Percentiles rank a stretch among this genome's conserved stretches.
These are phyloP conservation scores for Pseudonitzschia multiseries DNA, from an alignment of 108 stramenopile genomes.

Conservation along the genomic window DNA sequence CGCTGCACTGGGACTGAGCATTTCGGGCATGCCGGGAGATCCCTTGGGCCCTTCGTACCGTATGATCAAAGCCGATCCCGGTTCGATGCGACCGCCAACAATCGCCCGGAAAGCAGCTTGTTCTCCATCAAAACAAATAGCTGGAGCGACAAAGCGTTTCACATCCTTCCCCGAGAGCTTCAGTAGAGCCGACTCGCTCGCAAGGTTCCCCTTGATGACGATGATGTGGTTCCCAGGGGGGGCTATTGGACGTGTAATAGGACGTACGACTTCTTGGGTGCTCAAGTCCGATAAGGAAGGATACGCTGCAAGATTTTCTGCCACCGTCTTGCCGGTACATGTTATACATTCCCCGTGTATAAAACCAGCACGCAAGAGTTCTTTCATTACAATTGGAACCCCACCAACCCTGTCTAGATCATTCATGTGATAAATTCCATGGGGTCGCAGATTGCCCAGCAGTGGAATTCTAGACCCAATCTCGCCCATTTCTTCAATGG, in stretches of 20 bases:
- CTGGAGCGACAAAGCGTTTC: neutral
- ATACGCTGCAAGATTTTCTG: too few species aligned
- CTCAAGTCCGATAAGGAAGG: slow-evolving; percentile 14
- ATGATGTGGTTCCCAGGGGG: slow-evolving; percentile 39
- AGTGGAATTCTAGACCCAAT: slow-evolving; percentile 28
- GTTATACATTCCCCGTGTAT: slow-evolving; percentile 57
- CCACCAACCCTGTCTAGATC: slow-evolving; percentile 54
- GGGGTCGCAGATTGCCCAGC: slow-evolving; percentile 59
- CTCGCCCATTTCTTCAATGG: slow-evolving; percentile 57
- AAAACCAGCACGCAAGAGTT: slow-evolving; percentile 47
- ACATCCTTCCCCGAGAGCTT: slow-evolving; percentile 65
- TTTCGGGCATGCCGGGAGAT: slow-evolving; percentile 9
- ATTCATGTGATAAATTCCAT: slow-evolving; percentile 59
- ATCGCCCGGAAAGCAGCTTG: neutral
- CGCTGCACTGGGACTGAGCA: neutral
- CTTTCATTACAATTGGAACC: slow-evolving; percentile 56
- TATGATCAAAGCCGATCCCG: neutral
- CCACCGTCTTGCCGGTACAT: slow-evolving; percentile 55
- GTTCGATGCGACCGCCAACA: neutral
- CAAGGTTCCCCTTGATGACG: slow-evolving; percentile 51
- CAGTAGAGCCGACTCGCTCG: slow-evolving; percentile 51
- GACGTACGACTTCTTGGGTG: slow-evolving; percentile 28
- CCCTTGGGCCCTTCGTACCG: neutral
- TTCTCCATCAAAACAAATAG: neutral
- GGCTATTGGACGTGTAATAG: slow-evolving; percentile 1